Evolutionary conservation across 768 basidiomycete genomes (phyloP).

Genomic region (Hericium alpestre): DNA sequence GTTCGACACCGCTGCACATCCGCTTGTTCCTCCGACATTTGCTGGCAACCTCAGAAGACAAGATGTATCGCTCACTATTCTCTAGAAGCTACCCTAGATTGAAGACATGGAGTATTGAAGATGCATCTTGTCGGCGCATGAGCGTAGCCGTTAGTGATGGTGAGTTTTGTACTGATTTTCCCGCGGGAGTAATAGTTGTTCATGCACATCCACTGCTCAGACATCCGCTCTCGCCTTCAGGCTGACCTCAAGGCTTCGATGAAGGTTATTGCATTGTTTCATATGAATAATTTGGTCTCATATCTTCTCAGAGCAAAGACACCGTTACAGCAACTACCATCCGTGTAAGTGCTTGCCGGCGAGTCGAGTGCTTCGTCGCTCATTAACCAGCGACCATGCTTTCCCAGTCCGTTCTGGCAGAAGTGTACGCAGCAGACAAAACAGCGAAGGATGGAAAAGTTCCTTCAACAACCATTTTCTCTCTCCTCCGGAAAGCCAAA

Average conservation of each 20-base stretch:
- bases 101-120: too few relatives aligned
- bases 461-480: constrained; percentile 36
- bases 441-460: constrained; percentile 28
- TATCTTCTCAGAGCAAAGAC: constrained; percentile 40
- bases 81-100: background rate
- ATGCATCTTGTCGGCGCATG: background rate
- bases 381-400: background rate
- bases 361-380: background rate
- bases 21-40: too few relatives aligned
- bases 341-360: constrained; percentile 17
- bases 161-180: constrained; percentile 32
- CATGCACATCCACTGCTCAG: constrained; percentile 53
- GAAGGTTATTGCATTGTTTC: constrained; percentile 37
- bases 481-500: constrained; percentile 48
- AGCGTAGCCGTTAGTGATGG: background rate
- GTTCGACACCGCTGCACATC: too few relatives aligned
- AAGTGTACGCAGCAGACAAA: constrained; percentile 63
- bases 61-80: background rate
- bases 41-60: background rate
- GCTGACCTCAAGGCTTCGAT: constrained; percentile 52
- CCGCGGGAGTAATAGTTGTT: constrained; percentile 36
- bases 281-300: background rate
- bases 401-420: constrained; percentile 55
- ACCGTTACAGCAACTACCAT: constrained; percentile 48
- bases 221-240: constrained; percentile 41